Base-by-base conservation (phyloP, 2,329 filamentous ascomycete species). In the Exophiala oligosperma region DNA sequence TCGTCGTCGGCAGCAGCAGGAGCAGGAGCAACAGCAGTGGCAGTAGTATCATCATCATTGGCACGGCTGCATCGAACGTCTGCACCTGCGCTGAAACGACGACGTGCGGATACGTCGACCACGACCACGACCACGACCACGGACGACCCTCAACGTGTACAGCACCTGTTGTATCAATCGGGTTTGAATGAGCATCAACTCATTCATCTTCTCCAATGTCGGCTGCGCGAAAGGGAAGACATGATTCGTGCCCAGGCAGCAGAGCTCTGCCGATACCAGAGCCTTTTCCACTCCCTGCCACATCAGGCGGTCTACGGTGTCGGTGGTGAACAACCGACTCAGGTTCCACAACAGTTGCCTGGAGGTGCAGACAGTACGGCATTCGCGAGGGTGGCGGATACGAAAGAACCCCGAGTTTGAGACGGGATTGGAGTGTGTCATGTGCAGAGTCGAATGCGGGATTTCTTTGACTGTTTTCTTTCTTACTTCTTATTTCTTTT, bases 231-330 rank as follows among this genome's bases (percentile, higher is more conserved):
- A 23, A 62, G 60, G 43, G 62, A 64, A 12, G 62, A 62, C 4
- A 37, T 56, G 12, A 62, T 64, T 17, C 51, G 52, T 6, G 52
- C 52, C 9, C 62, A 64, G 41, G 51, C 51, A 14, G 52, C 47
- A 11, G 62, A 64, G 29, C 48, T 64, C 8, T 52, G 54, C 17
- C 57, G 53, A 37, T 57, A 62, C 12, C 62, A 62, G 32, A 61
- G 48, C 32, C 32, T 64, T 26, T 17, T 64, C 32, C 57, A 46
- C 28, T 32, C 47, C 11, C 52, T 64, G 59, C 62, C 62, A 40
- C 59, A 57, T 6, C 60, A 60, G 35, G 48, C 54, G 23, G 48
- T 64, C 11, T 64, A 58, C 50, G 38, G 26, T 14, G 46, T 59
- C 29, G 23, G n/a, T 26, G 35, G 14, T 43, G 14, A 8, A 3